Conservation (phyloP, 257 asterid genomes). For the Anisodus acutangulus region DNA sequence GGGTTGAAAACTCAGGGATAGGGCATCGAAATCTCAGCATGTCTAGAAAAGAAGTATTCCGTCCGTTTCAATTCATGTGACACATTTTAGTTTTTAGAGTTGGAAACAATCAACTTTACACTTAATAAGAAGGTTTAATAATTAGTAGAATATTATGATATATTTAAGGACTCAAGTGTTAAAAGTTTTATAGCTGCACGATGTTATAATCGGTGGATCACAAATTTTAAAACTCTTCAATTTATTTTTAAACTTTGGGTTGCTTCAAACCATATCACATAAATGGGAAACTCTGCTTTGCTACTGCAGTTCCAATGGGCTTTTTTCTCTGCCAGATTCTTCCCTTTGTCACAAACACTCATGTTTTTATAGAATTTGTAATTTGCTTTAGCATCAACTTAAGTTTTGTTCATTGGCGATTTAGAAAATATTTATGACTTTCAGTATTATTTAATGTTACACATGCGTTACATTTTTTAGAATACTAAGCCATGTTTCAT, state of each 20-base stretch:
- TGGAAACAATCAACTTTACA: too few species aligned
- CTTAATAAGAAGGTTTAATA: too few species aligned
- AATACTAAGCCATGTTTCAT: background rate
- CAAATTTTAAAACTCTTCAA: background rate
- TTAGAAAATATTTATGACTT: background rate
- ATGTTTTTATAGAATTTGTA: background rate
- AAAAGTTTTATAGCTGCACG: too few species aligned
- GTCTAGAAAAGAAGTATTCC: too few species aligned
- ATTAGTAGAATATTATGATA: too few species aligned
- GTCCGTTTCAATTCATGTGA: too few species aligned
- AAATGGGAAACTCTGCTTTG: background rate
- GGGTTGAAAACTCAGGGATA: background rate
- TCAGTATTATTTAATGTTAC: background rate
- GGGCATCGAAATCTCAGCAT: too few species aligned
- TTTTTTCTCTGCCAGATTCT: background rate
- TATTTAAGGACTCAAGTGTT: too few species aligned
- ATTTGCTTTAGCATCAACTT: background rate
- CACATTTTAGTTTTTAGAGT: too few species aligned
- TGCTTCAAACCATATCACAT: too few species aligned
- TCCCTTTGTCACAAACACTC: background rate
- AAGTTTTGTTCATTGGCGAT: background rate
- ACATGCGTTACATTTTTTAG: background rate
- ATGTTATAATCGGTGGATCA: too few species aligned
- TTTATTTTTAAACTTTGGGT: background rate
- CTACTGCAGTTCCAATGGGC: background rate